Evolutionary conservation across 1,139 yeast genomes (phyloP), one percentile per base, ranked within the genome.

Genomic region (Lipomyces yarrowii): DNA sequence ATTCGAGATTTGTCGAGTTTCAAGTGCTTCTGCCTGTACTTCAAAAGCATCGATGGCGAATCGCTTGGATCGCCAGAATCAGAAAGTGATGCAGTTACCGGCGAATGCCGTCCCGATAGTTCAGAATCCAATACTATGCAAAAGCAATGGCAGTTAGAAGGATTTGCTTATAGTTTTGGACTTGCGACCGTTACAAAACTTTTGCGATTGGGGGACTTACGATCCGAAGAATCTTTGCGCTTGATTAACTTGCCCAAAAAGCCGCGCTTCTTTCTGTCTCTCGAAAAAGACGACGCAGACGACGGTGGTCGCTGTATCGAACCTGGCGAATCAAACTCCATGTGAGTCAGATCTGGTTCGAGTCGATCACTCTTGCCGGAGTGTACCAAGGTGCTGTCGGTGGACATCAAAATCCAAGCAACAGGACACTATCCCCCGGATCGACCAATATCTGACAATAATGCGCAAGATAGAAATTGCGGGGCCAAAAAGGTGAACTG

Each of bases 161-260:
- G 11, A 37, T n/a, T n/a, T n/a, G n/a, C n/a, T n/a, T n/a, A n/a
- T n/a, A n/a, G n/a, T n/a, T n/a, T n/a, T n/a, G n/a, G n/a, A n/a
- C n/a, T n/a, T n/a, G n/a, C n/a, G n/a, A n/a, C n/a, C n/a, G n/a
- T n/a, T n/a, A n/a, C n/a, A n/a, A n/a, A n/a, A n/a, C n/a, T n/a
- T n/a, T 5, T n/a, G 48, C 23, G 23, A n/a, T n/a, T 10, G 48
- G 21, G 23, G 18, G 15, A 59, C 61, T 23, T 52, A 59, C 61
- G 6, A 13, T 59, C 61, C 11, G 21, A n/a, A 11, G 37, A n/a
- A 26, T 59, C 61, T 46, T 59, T 59, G 33, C 63, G 59, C 21
- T 59, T 57, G 7, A 59, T 48, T n/a, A 63, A 56, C 46, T 60
- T 60, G 30, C 57, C 63, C 39, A 63, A 23, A 59, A 63, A 63